Base-by-base conservation (phyloP, 1,284 basidiomycete species). In the Gastroboletus turbinatus region DNA sequence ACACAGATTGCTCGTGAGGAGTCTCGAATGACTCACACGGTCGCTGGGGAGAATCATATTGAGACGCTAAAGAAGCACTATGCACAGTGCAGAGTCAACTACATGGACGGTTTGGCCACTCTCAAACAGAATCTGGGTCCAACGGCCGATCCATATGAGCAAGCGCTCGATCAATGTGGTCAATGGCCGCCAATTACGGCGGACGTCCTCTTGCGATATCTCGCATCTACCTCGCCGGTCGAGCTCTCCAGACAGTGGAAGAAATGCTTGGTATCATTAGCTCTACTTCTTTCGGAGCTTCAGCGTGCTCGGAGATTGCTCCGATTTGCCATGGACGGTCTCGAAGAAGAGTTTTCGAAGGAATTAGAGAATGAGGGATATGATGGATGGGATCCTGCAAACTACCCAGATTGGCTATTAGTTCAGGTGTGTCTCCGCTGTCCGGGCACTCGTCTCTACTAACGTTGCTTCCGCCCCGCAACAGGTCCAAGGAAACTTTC, bases 211-310 rank as follows among this genome's bases (percentile, higher is more conserved):
- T 58, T 76, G 5, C 43, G 53, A 9, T 57, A 44, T 19, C 60
- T 72, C 9, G 27, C 66, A 7, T 65, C 63, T 39, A 52, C 56
- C 2, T 57, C 53, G 2, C 30, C 23, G 0, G 33, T 30, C 13
- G 5, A 14, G 2, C 39, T 65, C 3, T 21, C 59, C 0, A 9
- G 14, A 10, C 3, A 19, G 0, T 78, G 76, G 78, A 53, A 52
- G 32, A 13, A 50, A 1, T 56, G 46, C 17, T 42, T 79, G 2
- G 56, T 59, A 0, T 29, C 33, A 1, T 61, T 16, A 8, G 23
- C 17, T 36, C 35, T 36, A 17, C 35, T 36, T 4, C 35, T 36
- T n/a, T n/a, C n/a, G n/a, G n/a, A n/a, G n/a, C n/a, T n/a, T n/a
- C n/a, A n/a, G n/a, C n/a, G n/a, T n/a, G n/a, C n/a, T n/a, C n/a